phyloP scores from a whole-genome alignment of 192 early-diverging fungal species.

The Obelidium mucronatum region DNA sequence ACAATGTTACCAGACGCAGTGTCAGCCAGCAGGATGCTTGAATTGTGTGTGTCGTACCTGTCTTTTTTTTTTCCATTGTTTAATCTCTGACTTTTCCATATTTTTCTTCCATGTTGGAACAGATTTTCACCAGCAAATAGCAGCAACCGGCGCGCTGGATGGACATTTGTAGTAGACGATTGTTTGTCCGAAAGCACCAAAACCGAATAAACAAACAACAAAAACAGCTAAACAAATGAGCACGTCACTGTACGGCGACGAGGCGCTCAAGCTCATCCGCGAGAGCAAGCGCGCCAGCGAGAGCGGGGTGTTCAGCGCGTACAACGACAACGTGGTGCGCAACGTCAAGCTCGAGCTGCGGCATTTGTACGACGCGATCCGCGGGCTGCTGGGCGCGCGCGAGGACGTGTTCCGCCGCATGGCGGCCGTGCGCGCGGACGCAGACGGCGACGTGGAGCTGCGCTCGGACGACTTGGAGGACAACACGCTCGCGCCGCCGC shows the following conservation, averaged over 20 bases:
- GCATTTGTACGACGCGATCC: conserved; percentile 39
- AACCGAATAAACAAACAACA: too few species aligned
- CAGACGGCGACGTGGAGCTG: too few species aligned
- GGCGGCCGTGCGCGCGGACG: background rate
- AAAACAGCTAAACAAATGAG: conserved; percentile 4
- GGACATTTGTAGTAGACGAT: too few species aligned
- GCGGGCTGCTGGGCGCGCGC: background rate
- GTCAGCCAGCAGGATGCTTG: conserved; percentile 72
- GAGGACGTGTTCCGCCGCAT: conserved; percentile 7
- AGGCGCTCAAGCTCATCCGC: conserved; percentile 77
- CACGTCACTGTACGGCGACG: conserved; percentile 62
- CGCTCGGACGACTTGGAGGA: too few species aligned
- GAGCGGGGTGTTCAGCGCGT: conserved; percentile 63
- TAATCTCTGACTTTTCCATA: too few species aligned
- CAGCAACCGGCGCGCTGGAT: too few species aligned
- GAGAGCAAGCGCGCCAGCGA: conserved; percentile 81
- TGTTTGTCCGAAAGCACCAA: too few species aligned
- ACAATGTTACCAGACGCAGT: conserved; percentile 84
- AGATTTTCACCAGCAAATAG: too few species aligned
- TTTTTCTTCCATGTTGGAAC: too few species aligned
- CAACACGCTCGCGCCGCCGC: too few species aligned
- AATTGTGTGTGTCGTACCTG: too few species aligned
- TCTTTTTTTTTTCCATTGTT: too few species aligned
- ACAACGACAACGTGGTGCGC: conserved; percentile 83
- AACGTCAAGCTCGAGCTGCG: conserved; percentile 80